These are phyloP conservation scores for Nicotiana otophora DNA, from an alignment of 257 asterid species.

Conservation along the genomic window DNA sequence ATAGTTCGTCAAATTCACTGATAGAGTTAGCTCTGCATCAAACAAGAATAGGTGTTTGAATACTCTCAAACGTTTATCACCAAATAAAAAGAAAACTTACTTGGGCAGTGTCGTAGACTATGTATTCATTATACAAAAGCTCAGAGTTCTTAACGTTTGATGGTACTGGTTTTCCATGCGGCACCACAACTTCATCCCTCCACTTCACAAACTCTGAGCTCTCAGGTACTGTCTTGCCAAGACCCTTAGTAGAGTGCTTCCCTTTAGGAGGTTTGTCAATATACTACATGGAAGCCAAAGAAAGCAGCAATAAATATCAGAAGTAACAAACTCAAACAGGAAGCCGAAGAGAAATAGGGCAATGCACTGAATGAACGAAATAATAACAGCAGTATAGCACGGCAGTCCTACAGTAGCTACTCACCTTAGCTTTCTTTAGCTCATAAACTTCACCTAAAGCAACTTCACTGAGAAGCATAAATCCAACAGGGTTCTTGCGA, in stretches of 20 bases:
- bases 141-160: slow-evolving; percentile 64
- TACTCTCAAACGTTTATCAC: not conserved
- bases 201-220: slow-evolving; percentile 66
- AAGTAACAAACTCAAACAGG: not conserved
- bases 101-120: slow-evolving; percentile 81
- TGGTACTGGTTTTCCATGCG: slow-evolving; percentile 82
- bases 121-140: slow-evolving; percentile 90
- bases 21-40: not conserved
- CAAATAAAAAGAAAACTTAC: slow-evolving; percentile 38
- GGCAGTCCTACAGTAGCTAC: not conserved
- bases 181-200: slow-evolving; percentile 80
- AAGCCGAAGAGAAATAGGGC: not conserved
- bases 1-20: not conserved
- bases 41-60: not conserved
- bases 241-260: slow-evolving; percentile 93
- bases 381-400: not conserved
- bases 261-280: slow-evolving; percentile 90
- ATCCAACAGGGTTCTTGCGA: slow-evolving; percentile 77
- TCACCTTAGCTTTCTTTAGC: slow-evolving; percentile 70
- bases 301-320: not conserved
- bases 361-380: not conserved
- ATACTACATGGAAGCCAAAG: slow-evolving; percentile 40
- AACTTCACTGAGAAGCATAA: slow-evolving; percentile 96
- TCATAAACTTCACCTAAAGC: slow-evolving; percentile 85
- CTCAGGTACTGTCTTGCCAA: slow-evolving; percentile 73